These are phyloP conservation scores for Trichoderma atroviride DNA, from an alignment of 2,329 filamentous ascomycete genomes.

Conservation along the genomic window DNA sequence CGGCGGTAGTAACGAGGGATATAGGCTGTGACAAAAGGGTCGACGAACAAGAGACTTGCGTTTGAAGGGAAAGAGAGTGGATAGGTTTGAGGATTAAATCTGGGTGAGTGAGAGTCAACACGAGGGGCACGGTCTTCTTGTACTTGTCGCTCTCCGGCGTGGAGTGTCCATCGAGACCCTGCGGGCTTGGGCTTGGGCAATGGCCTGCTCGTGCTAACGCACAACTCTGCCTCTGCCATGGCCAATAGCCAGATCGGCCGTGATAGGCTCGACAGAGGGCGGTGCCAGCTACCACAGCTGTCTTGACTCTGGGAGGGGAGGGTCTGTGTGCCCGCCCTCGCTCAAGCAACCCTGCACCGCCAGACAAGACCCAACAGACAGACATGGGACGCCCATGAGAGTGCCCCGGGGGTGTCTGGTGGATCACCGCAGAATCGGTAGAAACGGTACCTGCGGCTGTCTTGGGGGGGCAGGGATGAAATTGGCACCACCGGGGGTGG, in stretches of 20 bases:
- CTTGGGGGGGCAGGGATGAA: constrained; percentile 32
- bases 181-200: constrained; percentile 31
- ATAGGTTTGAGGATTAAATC: constrained; percentile 30
- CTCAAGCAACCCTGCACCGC: constrained; percentile 26
- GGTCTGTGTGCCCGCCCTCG: constrained; percentile 41
- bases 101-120: constrained; percentile 29
- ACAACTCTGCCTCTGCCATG: constrained; percentile 36
- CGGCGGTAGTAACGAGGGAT: constrained; percentile 34
- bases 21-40: constrained; percentile 27
- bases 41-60: constrained; percentile 32
- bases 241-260: constrained; percentile 38
- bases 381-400: constrained; percentile 30
- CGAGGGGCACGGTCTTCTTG: constrained; percentile 39
- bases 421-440: constrained; percentile 38
- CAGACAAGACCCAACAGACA: constrained; percentile 25
- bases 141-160: constrained; percentile 32
- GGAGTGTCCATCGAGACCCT: constrained; percentile 33
- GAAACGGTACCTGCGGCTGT: constrained; percentile 37
- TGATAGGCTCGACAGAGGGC: constrained; percentile 35
- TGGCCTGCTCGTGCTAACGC: constrained; percentile 35
- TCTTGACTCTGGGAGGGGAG: constrained; percentile 38
- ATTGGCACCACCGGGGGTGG: constrained; percentile 28
- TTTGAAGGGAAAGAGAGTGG: constrained; percentile 30
- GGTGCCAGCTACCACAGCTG: constrained; percentile 33
- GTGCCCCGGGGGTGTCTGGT: constrained; percentile 31